A percentile compares a stretch with the other conserved stretches of the same genome.
Evolutionary conservation across 257 asterid genomes (phyloP).

Genomic region (Catharanthus roseus): DNA sequence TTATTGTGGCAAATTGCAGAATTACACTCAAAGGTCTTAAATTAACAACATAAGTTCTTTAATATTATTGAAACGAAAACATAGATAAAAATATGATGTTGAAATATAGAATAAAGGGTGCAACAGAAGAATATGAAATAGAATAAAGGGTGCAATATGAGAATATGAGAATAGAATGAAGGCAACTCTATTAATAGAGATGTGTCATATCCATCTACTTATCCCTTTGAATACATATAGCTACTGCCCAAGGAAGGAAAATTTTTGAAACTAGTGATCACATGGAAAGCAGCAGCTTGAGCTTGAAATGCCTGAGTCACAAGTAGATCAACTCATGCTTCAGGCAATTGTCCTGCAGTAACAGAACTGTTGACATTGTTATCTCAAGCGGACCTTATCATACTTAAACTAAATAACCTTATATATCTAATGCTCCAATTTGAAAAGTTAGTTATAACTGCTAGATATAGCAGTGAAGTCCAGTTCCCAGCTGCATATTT

Average conservation of each 20-base stretch:
- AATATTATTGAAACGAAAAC: too few relatives aligned
- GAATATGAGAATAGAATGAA: not conserved
- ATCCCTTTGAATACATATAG: not conserved
- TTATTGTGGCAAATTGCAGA: not conserved
- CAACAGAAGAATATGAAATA: too few relatives aligned
- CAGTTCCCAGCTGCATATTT: not conserved
- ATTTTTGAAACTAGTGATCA: not conserved
- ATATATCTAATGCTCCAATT: not conserved
- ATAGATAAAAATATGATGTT: not conserved
- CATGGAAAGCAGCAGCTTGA: not conserved
- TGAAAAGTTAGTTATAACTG: not conserved
- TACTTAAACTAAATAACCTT: not conserved
- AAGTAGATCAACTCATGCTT: not conserved
- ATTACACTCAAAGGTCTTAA: too few relatives aligned
- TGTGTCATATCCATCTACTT: not conserved
- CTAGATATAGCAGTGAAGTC: too few relatives aligned
- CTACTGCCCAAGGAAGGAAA: too few relatives aligned
- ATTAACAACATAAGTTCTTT: not conserved
- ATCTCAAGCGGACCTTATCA: not conserved
- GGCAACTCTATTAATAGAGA: not conserved
- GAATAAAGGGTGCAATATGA: too few relatives aligned
- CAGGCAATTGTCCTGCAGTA: not conserved
- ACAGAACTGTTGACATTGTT: not conserved
- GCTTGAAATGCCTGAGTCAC: not conserved
- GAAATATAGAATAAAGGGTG: too few relatives aligned